Conservation (phyloP, 2,329 filamentous ascomycete genomes). For the Aspergillus ochraceoroseus region DNA sequence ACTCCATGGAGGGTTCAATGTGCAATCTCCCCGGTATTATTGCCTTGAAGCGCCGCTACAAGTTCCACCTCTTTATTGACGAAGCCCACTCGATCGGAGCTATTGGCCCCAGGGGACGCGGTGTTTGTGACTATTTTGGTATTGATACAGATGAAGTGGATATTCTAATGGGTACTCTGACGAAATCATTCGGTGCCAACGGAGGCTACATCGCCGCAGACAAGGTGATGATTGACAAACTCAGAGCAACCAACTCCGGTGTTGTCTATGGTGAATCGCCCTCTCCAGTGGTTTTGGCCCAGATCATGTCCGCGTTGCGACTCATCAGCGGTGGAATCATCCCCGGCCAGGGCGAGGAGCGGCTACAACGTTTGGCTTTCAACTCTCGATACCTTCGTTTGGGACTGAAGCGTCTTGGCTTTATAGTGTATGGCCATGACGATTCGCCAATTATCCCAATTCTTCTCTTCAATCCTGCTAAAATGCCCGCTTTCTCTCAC, state of each 20-base stretch:
- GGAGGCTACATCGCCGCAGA: slow-evolving; percentile 91
- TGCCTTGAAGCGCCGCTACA: slow-evolving; percentile 87
- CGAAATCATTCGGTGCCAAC: slow-evolving; percentile 97
- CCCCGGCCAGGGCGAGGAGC: slow-evolving; percentile 90
- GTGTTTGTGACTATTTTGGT: slow-evolving; percentile 95
- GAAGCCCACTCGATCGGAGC: slow-evolving; percentile 96
- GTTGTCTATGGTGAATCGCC: slow-evolving; percentile 85
- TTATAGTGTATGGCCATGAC: slow-evolving; percentile 95
- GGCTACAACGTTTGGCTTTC: slow-evolving; percentile 91
- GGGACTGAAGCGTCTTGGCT: slow-evolving; percentile 90
- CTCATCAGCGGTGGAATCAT: slow-evolving; percentile 84
- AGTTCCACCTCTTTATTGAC: slow-evolving; percentile 92
- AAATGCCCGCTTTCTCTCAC: slow-evolving; percentile 96
- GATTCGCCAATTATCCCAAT: slow-evolving; percentile 96
- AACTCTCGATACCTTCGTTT: slow-evolving; percentile 98
- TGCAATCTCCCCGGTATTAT: slow-evolving; percentile 91
- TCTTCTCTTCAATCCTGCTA: slow-evolving; percentile 94
- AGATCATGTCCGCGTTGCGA: slow-evolving; percentile 80
- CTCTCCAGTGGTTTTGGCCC: slow-evolving; percentile 78
- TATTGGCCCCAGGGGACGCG: slow-evolving; percentile 78
- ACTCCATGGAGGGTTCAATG: slow-evolving; percentile 99
- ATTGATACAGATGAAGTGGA: slow-evolving; percentile 84
- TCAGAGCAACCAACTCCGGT: slow-evolving; percentile 77
- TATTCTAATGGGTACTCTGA: slow-evolving; percentile 95
- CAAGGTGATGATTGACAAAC: slow-evolving; percentile 86